phyloP scores from a whole-genome alignment of 208 protist genomes.

The Naegleria lovaniensis region DNA sequence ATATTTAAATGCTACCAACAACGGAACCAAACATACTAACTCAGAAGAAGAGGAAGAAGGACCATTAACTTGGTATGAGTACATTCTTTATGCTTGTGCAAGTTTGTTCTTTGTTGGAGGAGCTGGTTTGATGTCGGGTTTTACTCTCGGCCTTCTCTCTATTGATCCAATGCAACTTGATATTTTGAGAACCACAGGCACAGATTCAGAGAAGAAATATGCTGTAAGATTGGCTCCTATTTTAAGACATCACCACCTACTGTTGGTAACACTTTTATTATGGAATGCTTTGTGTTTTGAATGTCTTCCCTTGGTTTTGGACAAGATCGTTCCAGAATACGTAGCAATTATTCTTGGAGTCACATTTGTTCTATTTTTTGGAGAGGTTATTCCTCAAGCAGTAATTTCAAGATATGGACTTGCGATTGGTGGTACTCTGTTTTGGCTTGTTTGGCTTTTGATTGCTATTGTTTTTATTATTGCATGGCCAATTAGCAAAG shows the following conservation, averaged over 20 bases:
- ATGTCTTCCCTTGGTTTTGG: conserved; percentile 67
- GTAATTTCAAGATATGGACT: conserved; percentile 71
- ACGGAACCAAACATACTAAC: background rate
- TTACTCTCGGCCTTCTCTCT: conserved; percentile 57
- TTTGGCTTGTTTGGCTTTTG: conserved; percentile 57
- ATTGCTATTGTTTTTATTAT: conserved; percentile 61
- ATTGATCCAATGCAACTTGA: conserved; percentile 49
- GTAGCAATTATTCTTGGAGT: conserved; percentile 68
- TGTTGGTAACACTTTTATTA: conserved; percentile 67
- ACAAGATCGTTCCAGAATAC: conserved; percentile 56
- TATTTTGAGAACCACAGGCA: conserved; percentile 30
- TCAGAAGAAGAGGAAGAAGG: background rate
- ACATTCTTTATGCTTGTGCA: background rate
- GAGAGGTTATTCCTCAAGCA: conserved; percentile 80
- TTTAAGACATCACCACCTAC: background rate
- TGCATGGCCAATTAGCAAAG: conserved; percentile 64
- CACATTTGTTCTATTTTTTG: conserved; percentile 69
- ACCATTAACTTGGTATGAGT: background rate
- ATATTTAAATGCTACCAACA: background rate
- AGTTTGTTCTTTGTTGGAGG: conserved; percentile 35
- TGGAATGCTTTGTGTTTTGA: conserved; percentile 64
- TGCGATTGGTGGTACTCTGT: conserved; percentile 55
- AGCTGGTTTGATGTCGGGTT: conserved; percentile 56
- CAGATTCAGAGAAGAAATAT: conserved; percentile 11
- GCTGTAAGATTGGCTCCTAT: background rate